These are phyloP conservation scores for Sinapis alba DNA, from an alignment of 441 rosid genomes.

Conservation along the genomic window DNA sequence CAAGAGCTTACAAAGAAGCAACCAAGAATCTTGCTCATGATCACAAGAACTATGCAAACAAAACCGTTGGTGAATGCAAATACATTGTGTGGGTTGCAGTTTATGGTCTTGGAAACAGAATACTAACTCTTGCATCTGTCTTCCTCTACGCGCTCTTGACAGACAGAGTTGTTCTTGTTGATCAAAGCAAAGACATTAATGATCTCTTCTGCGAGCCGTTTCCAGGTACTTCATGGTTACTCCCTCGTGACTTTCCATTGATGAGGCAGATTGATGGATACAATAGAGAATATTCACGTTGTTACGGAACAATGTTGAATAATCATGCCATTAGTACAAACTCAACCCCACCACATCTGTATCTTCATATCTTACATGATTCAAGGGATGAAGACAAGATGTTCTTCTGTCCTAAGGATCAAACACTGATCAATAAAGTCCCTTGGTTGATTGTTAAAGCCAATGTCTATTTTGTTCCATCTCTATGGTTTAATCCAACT, in stretches of 20 bases:
- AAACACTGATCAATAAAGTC: constrained; percentile 45
- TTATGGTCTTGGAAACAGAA: constrained; percentile 82
- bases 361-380: constrained; percentile 62
- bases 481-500: constrained; percentile 61
- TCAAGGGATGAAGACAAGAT: constrained; percentile 60
- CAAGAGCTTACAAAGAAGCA: constrained; percentile 50
- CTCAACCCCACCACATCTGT: constrained; percentile 44
- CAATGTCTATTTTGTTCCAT: constrained; percentile 76
- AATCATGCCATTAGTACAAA: constrained; percentile 36
- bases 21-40: constrained; percentile 44
- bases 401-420: constrained; percentile 63
- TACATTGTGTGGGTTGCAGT: constrained; percentile 72
- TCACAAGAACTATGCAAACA: constrained; percentile 22
- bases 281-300: constrained; percentile 44
- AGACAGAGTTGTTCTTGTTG: constrained; percentile 66
- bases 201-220: constrained; percentile 81
- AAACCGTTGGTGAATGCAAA: constrained; percentile 47
- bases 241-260: constrained; percentile 61
- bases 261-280: constrained; percentile 43
- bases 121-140: constrained; percentile 59
- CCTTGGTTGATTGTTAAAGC: constrained; percentile 83
- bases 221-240: constrained; percentile 65
- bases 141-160: constrained; percentile 80
- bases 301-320: constrained; percentile 63
- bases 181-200: constrained; percentile 61